Conservation (phyloP, 176 grass and related monocot genomes). For the Musa troglodytarum region DNA sequence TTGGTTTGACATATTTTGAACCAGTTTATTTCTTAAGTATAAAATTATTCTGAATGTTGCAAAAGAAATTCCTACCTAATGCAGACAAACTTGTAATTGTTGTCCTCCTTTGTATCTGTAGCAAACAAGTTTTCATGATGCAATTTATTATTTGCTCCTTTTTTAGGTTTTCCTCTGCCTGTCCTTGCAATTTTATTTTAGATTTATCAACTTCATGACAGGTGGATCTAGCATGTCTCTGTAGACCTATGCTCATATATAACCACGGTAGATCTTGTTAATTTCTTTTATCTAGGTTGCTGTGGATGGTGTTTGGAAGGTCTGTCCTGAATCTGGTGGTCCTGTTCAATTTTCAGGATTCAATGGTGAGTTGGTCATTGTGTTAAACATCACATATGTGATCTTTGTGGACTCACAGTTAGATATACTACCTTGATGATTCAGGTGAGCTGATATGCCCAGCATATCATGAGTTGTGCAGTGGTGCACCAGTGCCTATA, state of each 20-base stretch:
- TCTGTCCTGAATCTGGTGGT: conserved; percentile 70
- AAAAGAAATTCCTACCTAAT: neutral
- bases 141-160: too few relatives aligned
- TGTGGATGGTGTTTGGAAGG: conserved; percentile 96
- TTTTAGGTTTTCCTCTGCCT: too few relatives aligned
- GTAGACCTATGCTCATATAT: too few relatives aligned
- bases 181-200: too few relatives aligned
- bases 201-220: too few relatives aligned
- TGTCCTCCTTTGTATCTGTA: neutral
- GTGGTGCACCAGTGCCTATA: conserved; percentile 29
- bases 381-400: neutral
- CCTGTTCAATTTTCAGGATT: conserved; percentile 94
- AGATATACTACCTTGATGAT: conserved; percentile 26
- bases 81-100: neutral
- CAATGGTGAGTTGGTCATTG: conserved; percentile 40
- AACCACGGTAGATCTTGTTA: neutral
- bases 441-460: conserved; percentile 98
- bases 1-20: neutral
- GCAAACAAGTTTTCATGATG: too few relatives aligned
- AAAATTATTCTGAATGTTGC: neutral
- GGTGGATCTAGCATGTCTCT: too few relatives aligned
- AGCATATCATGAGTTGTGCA: conserved; percentile 79
- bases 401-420: conserved; percentile 9
- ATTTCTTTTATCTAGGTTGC: conserved; percentile 55
- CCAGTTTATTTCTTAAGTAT: neutral